Evolutionary conservation across 306 rosid species (phyloP), one percentile per base, ranked within the genome.

Genomic region (Acacia confusa): DNA sequence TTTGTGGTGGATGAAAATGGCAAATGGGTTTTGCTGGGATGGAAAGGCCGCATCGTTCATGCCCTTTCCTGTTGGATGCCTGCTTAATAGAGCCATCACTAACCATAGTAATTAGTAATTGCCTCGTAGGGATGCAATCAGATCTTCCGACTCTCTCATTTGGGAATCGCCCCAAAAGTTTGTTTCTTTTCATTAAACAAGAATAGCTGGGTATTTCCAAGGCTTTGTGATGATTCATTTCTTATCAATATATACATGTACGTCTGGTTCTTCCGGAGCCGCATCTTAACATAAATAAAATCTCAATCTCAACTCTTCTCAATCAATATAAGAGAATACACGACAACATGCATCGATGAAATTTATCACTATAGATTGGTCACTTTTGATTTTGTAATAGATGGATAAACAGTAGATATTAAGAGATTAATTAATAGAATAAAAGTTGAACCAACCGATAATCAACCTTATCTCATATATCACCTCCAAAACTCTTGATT

Each of bases 61-160:
- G 98, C 93, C n/a, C 32, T 95, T 44, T 90, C 98, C 55, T 88
- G 80, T 70, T 95, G 99, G 99, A 72, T 60, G 71, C 89, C 92
- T 45, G 88, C 86, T 57, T 92, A 87, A 81, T 14, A 17, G 3
- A 44, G 40, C n/a, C 7, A 25, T 16, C 52, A 14, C 1, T 64
- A 7, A 24, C 19, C 1, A 9, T 64, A 32, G 32, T 15, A 14
- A 64, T 30, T 7, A 30, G 20, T 61, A 61, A 28, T 13, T 27
- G 38, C 28, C 68, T 61, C 12, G 4, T 27, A 61, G 38, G 34
- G 38, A 25, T 61, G 36, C 36, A 12, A 5, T 24, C 34, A 60
- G 34, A 27, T 25, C 67, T 25, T 27, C 13, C 6, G 63, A 27
- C 20, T 61, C 36, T 14, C 24, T n/a, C 61, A n/a, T 6, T 20